Evolutionary conservation across 371 early-diverging fungal species (phyloP).

Genomic region (Mortierella sp.): DNA sequence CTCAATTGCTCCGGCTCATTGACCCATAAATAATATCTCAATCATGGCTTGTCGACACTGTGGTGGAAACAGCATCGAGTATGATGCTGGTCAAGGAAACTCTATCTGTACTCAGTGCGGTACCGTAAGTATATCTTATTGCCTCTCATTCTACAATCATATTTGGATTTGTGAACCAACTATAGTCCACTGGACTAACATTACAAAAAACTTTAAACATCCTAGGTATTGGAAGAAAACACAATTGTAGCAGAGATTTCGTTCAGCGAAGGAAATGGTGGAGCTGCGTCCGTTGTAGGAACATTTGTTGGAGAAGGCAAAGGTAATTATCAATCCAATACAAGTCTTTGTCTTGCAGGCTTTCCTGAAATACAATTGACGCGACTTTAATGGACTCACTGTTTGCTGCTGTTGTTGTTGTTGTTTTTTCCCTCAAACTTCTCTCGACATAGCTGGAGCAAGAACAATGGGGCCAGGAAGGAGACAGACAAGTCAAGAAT

Average conservation of each 20-base stretch:
- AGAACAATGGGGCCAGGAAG: slow-evolving; percentile 68
- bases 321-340: slow-evolving; percentile 45
- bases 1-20: not conserved
- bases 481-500: slow-evolving; percentile 68
- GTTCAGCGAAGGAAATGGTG: slow-evolving; percentile 91
- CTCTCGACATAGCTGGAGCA: slow-evolving; percentile 65
- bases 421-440: not conserved
- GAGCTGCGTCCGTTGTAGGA: slow-evolving; percentile 90
- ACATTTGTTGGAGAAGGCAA: slow-evolving; percentile 74
- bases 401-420: too few relatives aligned
- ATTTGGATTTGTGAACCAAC: too few relatives aligned
- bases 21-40: not conserved
- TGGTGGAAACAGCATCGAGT: slow-evolving; percentile 67
- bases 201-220: slow-evolving; percentile 2
- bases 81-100: slow-evolving; percentile 68
- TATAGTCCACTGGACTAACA: too few relatives aligned
- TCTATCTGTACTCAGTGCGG: slow-evolving; percentile 77
- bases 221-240: slow-evolving; percentile 97
- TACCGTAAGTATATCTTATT: slow-evolving; percentile 60
- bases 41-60: slow-evolving; percentile 65
- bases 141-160: not conserved
- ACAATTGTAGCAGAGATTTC: slow-evolving; percentile 94
- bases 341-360: too few relatives aligned
- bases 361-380: too few relatives aligned
- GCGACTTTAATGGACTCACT: too few relatives aligned